Evolutionary conservation across 2,329 filamentous ascomycete species (phyloP), one percentile per base, ranked within the genome.

Genomic region (Fusarium coffeatum): DNA sequence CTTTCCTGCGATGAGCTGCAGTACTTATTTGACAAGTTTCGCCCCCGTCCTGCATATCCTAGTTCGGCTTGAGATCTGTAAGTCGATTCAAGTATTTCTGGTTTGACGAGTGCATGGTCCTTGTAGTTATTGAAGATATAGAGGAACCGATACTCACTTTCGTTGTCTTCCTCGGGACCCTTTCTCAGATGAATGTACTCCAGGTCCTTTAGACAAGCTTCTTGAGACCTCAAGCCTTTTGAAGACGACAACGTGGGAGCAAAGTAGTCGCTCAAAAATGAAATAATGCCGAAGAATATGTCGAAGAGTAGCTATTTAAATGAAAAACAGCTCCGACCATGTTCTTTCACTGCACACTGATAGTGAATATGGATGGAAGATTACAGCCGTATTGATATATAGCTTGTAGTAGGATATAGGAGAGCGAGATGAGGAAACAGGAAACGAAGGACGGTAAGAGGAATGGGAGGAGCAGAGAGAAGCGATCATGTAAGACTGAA

Each of bases 311-410:
- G n/a, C 10, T 6, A 12, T n/a, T n/a, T 1, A 6, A 37, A 37
- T 37, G 12, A 12, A 6, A 37, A n/a, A 12, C 10, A 37, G 10
- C 6, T 7, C 34, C 10, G 3, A 4, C 6, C 6, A 11, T 37
- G 18, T n/a, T n/a, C 10, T 11, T 18, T n/a, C 12, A n/a, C 6
- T 11, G 18, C 6, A 37, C n/a, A 6, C 6, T 6, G 7, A n/a
- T 3, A n/a, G 11, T 7, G 3, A 4, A n/a, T 37, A 16, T 18
- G 34, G 18, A n/a, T 1, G 18, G 7, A n/a, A 11, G 6, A 4
- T 7, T 6, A 12, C 34, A 37, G 6, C 18, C 4, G 3, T 37
- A n/a, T n/a, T 18, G 34, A 37, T n/a, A 37, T n/a, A 10, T 12
- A 37, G 10, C 18, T 37, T 37, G 34, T 12, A n/a, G 10, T 1